Evolutionary conservation across 257 asterid genomes (phyloP), one percentile per base, ranked within the genome.

Genomic region (Forsythia suspensa): DNA sequence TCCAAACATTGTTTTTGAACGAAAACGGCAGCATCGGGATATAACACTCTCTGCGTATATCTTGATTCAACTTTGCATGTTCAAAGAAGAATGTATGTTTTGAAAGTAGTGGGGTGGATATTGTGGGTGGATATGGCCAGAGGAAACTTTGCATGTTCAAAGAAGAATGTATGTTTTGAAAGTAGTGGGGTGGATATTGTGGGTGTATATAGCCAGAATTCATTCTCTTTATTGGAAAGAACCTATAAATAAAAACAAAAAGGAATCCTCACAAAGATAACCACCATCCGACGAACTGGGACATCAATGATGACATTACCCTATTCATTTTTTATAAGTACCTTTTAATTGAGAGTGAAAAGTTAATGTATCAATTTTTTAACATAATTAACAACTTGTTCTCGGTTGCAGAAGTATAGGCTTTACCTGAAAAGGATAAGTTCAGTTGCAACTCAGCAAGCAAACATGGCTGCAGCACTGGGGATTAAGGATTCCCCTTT

Each of bases 391-490:
- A 11, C 44, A 24, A 18, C 52, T 41, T 41, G 36, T 81, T 81
- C 8, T 43, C 80, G 76, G 55, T 77, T 83, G 86, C 94, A 94
- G 98, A 94, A 92, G 83, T 94, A 94, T 73, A 82, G 97, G 92
- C 92, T 91, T 74, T 94, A 89, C 85, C 84, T 92, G 87, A 92
- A 90, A 83, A 90, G 96, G 84, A 92, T 92, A 74, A 89, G 95
- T 74, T 79, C 90, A 2, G 91, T 79, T 55, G 92, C 91, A 72
- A 77, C 80, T 76, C 97, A 90, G 80, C 96, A 94, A 82, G 97
- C 89, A 34, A 90, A 92, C 88, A 91, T 92, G 93, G 92, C 81
- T 57, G 90, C 95, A 59, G 94, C 92, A 24, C 77, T 92, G 40
- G 96, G 98, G 11, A 90, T 87, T n/a, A 90, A 85, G 76, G 97